Evolutionary conservation across 2,329 filamentous ascomycete species (phyloP).

Genomic region (Colletotrichum musicola): DNA sequence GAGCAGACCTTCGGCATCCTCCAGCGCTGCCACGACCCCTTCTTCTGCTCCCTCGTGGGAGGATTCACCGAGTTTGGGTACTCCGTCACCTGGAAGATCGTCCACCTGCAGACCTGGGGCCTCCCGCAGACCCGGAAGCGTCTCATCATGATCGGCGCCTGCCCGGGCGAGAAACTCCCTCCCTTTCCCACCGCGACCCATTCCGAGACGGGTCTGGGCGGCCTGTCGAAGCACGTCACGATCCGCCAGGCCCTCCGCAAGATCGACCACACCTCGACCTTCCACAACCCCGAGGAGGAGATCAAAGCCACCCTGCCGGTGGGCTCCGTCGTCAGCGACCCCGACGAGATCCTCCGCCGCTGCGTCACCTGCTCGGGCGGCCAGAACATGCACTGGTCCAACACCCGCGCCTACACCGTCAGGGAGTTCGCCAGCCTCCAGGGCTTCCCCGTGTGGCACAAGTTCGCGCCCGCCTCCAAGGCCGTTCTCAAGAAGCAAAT

Average conservation of each 20-base stretch:
- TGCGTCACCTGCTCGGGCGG: slow-evolving; percentile 76
- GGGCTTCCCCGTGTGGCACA: slow-evolving; percentile 73
- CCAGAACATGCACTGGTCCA: slow-evolving; percentile 74
- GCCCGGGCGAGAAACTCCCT: slow-evolving; percentile 79
- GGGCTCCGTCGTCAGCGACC: slow-evolving; percentile 55
- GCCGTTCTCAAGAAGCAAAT: slow-evolving; percentile 70
- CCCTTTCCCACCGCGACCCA: slow-evolving; percentile 75
- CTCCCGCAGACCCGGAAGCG: slow-evolving; percentile 63
- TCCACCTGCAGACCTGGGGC: slow-evolving; percentile 65
- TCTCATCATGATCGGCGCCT: slow-evolving; percentile 68
- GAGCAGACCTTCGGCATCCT: slow-evolving; percentile 83
- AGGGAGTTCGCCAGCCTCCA: slow-evolving; percentile 78
- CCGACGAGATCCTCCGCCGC: slow-evolving; percentile 60
- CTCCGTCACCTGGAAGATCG: slow-evolving; percentile 76
- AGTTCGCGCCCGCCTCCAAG: slow-evolving; percentile 60
- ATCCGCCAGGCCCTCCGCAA: slow-evolving; percentile 56
- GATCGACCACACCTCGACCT: slow-evolving; percentile 49
- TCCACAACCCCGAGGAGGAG: slow-evolving; percentile 51
- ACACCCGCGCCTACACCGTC: slow-evolving; percentile 71
- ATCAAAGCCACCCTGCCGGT: slow-evolving; percentile 44
- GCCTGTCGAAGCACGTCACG: slow-evolving; percentile 56
- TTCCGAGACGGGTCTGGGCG: slow-evolving; percentile 50
- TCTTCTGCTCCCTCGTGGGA: slow-evolving; percentile 71
- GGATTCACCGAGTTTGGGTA: slow-evolving; percentile 76
- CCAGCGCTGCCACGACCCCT: slow-evolving; percentile 60